phyloP scores from a whole-genome alignment of 805 yeast species.

The Metschnikowia bowlesiae region DNA sequence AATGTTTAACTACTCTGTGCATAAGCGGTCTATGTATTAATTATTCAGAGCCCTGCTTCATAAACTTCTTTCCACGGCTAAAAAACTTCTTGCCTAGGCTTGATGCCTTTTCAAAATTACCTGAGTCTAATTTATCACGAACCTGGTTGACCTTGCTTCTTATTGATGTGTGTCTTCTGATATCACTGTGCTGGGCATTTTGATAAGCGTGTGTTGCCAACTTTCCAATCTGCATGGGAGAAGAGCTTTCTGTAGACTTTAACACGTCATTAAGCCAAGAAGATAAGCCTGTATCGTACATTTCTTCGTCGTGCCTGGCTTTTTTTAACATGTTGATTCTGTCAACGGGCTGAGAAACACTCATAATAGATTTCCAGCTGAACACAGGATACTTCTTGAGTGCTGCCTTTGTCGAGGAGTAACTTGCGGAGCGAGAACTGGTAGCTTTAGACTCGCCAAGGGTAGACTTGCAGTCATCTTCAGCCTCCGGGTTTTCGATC shows the following conservation, averaged over 20 bases:
- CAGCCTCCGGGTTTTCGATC: conserved; percentile 2
- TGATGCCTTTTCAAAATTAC: conserved; percentile 47
- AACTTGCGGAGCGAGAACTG: not conserved
- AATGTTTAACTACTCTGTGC: not conserved
- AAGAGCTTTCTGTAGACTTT: conserved; percentile 30
- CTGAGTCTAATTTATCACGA: conserved; percentile 43
- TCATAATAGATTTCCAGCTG: conserved; percentile 40
- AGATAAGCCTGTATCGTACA: conserved; percentile 54
- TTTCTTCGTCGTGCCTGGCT: conserved; percentile 39
- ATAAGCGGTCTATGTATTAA: not conserved
- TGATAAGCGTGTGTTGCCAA: conserved; percentile 64
- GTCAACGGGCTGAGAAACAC: conserved; percentile 37
- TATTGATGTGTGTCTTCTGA: conserved; percentile 35
- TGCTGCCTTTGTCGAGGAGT: not conserved
- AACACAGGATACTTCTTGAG: conserved; percentile 27
- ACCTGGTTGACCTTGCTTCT: conserved; percentile 55
- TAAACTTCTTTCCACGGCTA: conserved; percentile 51
- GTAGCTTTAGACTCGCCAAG: not conserved
- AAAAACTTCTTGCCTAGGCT: conserved; percentile 52
- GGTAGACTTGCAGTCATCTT: not conserved
- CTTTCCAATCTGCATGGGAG: conserved; percentile 44
- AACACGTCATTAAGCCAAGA: conserved; percentile 51
- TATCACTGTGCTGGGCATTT: conserved; percentile 55
- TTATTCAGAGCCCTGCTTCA: conserved; percentile 24
- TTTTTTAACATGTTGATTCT: conserved; percentile 39